Percentiles rank a stretch among this genome's conserved stretches.
These are phyloP conservation scores for Zygosaccharomyces pseudobailii DNA, from an alignment of 1,139 yeast genomes.

Conservation along the genomic window DNA sequence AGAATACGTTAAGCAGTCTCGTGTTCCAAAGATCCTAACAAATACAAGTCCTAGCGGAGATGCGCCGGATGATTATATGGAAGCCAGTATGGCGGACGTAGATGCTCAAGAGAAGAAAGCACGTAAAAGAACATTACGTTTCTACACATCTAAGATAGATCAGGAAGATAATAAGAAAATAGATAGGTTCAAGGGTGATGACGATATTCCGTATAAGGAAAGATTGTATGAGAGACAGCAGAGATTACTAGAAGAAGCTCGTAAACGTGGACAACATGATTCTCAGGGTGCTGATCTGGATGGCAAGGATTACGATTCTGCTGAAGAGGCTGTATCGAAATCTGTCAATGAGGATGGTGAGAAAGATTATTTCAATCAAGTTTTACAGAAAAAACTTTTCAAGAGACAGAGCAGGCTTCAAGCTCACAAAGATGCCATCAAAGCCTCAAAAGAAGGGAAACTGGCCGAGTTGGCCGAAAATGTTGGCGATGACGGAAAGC, in stretches of 20 bases:
- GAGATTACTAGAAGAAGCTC: slow-evolving; percentile 80
- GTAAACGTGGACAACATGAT: slow-evolving; percentile 68
- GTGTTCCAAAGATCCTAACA: slow-evolving; percentile 35
- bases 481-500: slow-evolving; percentile 75
- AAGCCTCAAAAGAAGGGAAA: slow-evolving; percentile 83
- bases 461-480: slow-evolving; percentile 64
- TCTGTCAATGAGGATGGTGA: slow-evolving; percentile 39
- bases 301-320: slow-evolving; percentile 44
- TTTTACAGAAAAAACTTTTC: slow-evolving; percentile 46
- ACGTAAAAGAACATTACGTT: slow-evolving; percentile 80
- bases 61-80: slow-evolving; percentile 50
- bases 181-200: slow-evolving; percentile 71
- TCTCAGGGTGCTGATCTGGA: slow-evolving; percentile 52
- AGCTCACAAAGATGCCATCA: slow-evolving; percentile 68
- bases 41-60: slow-evolving; percentile 16
- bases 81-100: slow-evolving; percentile 63
- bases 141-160: slow-evolving; percentile 95
- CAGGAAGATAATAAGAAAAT: slow-evolving; percentile 61
- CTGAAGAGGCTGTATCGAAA: slow-evolving; percentile 42
- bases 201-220: slow-evolving; percentile 90
- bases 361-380: slow-evolving; percentile 38
- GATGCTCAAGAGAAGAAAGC: slow-evolving; percentile 83
- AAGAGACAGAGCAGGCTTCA: slow-evolving; percentile 52
- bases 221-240: slow-evolving; percentile 85
- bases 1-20: slow-evolving; percentile 48